Percentiles rank a stretch among this genome's conserved stretches.
phyloP scores from a whole-genome alignment of 768 basidiomycete species.

The Naganishia friedmannii region DNA sequence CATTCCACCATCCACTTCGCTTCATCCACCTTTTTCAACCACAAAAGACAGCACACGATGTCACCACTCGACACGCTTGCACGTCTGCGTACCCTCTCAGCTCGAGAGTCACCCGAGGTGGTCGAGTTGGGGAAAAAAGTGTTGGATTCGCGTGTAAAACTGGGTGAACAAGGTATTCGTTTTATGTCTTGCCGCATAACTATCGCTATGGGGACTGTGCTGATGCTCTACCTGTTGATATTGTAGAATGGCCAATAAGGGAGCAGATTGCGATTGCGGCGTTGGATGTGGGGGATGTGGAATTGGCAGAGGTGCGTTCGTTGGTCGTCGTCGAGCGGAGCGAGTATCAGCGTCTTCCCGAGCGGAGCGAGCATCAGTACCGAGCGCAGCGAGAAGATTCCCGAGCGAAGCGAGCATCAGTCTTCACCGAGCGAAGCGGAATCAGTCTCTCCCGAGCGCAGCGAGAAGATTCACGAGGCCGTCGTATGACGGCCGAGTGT shows the following conservation, averaged over 20 bases:
- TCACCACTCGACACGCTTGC: constrained; percentile 39
- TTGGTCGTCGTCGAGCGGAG: too few species aligned
- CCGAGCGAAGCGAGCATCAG: too few species aligned
- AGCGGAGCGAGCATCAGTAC: too few species aligned
- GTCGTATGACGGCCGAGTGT: too few species aligned
- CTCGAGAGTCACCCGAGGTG: constrained; percentile 45
- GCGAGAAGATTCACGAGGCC: too few species aligned
- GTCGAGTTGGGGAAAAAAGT: constrained; percentile 38
- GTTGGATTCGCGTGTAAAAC: constrained; percentile 30
- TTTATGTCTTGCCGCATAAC: too few species aligned
- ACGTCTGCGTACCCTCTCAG: constrained; percentile 44
- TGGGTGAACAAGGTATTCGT: constrained; percentile 42
- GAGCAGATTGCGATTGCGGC: constrained; percentile 52
- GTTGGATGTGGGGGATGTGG: constrained; percentile 42
- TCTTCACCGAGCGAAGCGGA: too few species aligned
- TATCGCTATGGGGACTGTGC: too few species aligned
- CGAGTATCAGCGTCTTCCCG: too few species aligned
- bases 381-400: too few species aligned
- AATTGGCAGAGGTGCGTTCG: constrained; percentile 39
- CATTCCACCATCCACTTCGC: too few species aligned
- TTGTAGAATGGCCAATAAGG: constrained; percentile 48
- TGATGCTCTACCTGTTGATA: background rate
- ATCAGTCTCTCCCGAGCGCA: too few species aligned
- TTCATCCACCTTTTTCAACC: background rate
- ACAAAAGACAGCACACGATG: background rate